Percentiles rank a stretch among this genome's conserved stretches.
phyloP scores from a whole-genome alignment of 495 filamentous ascomycete genomes.

The Bathelium albidoporum region DNA sequence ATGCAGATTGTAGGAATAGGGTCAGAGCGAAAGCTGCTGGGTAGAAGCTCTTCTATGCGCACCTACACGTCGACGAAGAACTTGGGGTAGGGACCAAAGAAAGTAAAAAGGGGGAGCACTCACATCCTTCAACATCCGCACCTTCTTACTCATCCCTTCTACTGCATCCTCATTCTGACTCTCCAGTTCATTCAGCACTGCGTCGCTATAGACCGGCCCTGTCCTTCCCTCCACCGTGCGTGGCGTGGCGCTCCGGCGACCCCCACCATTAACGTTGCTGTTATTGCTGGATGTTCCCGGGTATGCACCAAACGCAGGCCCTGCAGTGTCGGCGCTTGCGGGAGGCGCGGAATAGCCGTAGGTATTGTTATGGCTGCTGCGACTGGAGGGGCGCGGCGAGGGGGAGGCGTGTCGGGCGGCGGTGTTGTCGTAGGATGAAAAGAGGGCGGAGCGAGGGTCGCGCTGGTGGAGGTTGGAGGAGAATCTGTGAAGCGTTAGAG shows the following conservation, averaged over 20 bases:
- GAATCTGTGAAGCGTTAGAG: neutral
- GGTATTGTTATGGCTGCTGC: neutral
- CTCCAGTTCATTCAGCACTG: conserved; percentile 86
- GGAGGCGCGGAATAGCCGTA: no score
- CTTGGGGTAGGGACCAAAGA: neutral
- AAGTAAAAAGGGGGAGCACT: conserved; percentile 28
- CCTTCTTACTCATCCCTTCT: conserved; percentile 82
- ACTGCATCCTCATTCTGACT: conserved; percentile 90
- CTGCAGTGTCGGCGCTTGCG: conserved; percentile 23
- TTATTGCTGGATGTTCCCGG: conserved; percentile 13
- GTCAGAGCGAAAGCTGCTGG: no score
- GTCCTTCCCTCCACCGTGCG: no score
- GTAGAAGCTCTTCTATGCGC: no score
- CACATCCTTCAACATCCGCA: conserved; percentile 85
- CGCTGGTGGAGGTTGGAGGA: conserved; percentile 41
- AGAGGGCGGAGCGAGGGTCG: conserved; percentile 79
- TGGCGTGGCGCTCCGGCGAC: conserved; percentile 66
- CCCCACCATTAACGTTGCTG: conserved; percentile 13
- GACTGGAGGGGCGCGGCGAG: conserved; percentile 17
- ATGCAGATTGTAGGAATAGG: no score
- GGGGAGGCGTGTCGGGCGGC: conserved; percentile 18
- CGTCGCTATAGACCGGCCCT: conserved; percentile 87
- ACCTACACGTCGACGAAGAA: no score
- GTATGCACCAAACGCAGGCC: conserved; percentile 17
- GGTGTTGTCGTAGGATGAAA: conserved; percentile 56